Evolutionary conservation across 352 stramenopile genomes (phyloP).

Genomic region (Elongisporangium senticosum): DNA sequence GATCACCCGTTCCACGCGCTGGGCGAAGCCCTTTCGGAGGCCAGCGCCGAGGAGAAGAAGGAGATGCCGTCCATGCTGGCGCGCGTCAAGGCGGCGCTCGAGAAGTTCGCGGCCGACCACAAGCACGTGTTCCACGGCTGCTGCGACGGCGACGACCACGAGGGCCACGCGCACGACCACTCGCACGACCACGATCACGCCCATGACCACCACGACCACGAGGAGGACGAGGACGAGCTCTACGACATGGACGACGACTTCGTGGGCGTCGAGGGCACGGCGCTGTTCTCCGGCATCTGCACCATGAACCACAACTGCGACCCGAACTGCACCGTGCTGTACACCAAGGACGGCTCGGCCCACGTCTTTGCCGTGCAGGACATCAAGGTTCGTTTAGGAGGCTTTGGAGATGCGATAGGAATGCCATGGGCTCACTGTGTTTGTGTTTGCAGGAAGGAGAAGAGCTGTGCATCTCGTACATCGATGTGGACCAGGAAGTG

Average conservation of each 20-base stretch:
- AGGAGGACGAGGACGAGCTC: conserved; percentile 36
- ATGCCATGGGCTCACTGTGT: conserved; percentile 1
- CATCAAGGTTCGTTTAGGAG: conserved; percentile 34
- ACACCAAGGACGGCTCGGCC: conserved; percentile 71
- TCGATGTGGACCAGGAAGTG: conserved; percentile 82
- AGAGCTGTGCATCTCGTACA: conserved; percentile 95
- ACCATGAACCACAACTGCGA: conserved; percentile 97
- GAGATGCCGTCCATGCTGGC: conserved; percentile 56
- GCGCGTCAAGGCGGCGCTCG: conserved; percentile 56
- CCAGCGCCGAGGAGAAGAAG: conserved; percentile 51
- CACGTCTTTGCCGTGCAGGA: conserved; percentile 72
- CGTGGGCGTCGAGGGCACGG: conserved; percentile 92
- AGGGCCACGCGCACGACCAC: conserved; percentile 21
- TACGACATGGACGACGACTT: conserved; percentile 77
- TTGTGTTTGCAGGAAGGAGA: conserved; percentile 58
- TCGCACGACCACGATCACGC: conserved; percentile 30
- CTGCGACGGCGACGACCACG: conserved; percentile 18
- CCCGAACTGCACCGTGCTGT: conserved; percentile 89
- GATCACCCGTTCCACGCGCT: conserved; percentile 78
- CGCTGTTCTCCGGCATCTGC: conserved; percentile 89
- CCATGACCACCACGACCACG: conserved; percentile 32
- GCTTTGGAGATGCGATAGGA: neutral
- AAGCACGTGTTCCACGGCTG: conserved; percentile 29
- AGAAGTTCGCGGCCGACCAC: conserved; percentile 67
- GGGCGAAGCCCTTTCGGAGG: conserved; percentile 50